phyloP scores from a whole-genome alignment of 2,329 filamentous ascomycete genomes.

The Trichoderma sp. region DNA sequence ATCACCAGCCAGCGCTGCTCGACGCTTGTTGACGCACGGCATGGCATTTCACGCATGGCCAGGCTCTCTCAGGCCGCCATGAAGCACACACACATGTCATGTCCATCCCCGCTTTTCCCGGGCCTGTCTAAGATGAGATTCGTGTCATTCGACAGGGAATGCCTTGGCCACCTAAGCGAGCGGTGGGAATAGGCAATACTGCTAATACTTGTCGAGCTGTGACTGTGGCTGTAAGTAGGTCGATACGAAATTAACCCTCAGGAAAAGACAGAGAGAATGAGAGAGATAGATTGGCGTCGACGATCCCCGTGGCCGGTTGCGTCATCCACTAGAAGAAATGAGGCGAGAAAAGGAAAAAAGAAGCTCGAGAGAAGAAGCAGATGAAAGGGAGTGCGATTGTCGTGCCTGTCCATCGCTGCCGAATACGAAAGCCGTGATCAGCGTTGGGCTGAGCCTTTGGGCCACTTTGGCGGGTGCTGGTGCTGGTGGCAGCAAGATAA shows the following conservation, averaged over 20 bases:
- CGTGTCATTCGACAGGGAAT: not conserved
- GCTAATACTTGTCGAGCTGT: not conserved
- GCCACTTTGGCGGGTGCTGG: not conserved
- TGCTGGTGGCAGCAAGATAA: not conserved
- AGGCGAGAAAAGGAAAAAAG: not conserved
- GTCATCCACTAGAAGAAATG: not conserved
- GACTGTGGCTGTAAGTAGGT: not conserved
- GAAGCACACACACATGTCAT: not conserved
- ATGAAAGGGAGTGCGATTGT: not conserved
- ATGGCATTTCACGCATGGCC: constrained; percentile 3
- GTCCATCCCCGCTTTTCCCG: constrained; percentile 6
- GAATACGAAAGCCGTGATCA: constrained; percentile 7
- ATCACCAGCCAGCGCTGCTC: not conserved
- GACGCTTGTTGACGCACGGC: not conserved
- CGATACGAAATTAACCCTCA: not conserved
- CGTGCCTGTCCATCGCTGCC: not conserved
- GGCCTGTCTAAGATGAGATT: not conserved
- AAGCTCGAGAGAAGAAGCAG: not conserved
- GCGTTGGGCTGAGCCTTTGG: not conserved
- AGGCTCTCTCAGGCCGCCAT: not conserved
- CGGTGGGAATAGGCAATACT: not conserved
- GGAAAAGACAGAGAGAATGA: not conserved
- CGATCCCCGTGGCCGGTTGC: not conserved
- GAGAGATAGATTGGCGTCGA: not conserved
- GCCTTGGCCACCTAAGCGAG: constrained; percentile 7